Evolutionary conservation across 139 green algal species (phyloP).

Genomic region (Dunaliella primolecta): DNA sequence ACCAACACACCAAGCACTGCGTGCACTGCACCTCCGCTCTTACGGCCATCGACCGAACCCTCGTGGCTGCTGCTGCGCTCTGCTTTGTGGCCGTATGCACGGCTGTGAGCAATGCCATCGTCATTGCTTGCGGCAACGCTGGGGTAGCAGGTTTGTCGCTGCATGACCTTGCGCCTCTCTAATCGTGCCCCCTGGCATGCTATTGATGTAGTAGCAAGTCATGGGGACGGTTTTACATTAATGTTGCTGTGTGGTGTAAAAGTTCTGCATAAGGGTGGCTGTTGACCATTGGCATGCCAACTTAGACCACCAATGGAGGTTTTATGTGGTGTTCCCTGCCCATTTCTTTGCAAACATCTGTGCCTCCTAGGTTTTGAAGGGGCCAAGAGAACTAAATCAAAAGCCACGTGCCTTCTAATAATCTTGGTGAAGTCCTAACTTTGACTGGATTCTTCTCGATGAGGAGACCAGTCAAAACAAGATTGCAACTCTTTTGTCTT

Average conservation of each 20-base stretch:
- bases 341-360: not conserved
- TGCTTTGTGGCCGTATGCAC: constrained; percentile 1
- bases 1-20: constrained; percentile 28
- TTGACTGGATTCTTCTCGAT: no score
- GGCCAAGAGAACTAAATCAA: no score
- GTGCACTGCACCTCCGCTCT: constrained; percentile 18
- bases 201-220: not conserved
- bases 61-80: not conserved
- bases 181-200: not conserved
- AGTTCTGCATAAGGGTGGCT: not conserved
- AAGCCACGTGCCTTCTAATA: no score
- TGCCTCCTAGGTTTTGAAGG: no score
- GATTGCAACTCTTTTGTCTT: no score
- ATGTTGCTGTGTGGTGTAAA: not conserved
- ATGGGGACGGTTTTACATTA: no score
- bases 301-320: not conserved
- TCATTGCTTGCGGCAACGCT: not conserved
- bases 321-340: not conserved
- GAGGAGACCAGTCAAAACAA: no score
- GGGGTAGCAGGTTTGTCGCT: not conserved
- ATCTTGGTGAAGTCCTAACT: no score
- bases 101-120: not conserved
- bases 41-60: constrained; percentile 7
- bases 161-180: not conserved
- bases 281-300: not conserved